Percentiles rank a stretch among this genome's conserved stretches.
Evolutionary conservation across 164 flowering plant species (phyloP).

Genomic region (Platanus orientalis): DNA sequence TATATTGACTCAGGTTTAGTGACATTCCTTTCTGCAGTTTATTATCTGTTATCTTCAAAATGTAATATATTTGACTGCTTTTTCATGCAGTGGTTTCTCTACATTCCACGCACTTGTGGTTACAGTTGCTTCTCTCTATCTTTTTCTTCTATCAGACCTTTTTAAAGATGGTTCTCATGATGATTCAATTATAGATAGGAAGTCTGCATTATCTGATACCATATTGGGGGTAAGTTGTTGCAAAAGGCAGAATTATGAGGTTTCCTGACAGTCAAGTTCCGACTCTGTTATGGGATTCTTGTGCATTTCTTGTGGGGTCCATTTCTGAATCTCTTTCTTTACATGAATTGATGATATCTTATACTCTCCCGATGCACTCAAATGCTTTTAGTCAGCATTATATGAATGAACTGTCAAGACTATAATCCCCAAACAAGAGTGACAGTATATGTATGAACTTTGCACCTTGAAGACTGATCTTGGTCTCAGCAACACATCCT

Average conservation of each 20-base stretch:
- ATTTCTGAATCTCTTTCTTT: background rate
- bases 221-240: slow-evolving; percentile 49
- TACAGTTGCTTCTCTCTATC: slow-evolving; percentile 51
- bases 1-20: background rate
- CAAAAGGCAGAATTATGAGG: background rate
- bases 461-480: too few relatives aligned
- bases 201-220: slow-evolving; percentile 43
- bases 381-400: too few relatives aligned
- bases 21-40: background rate
- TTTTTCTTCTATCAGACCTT: slow-evolving; percentile 45
- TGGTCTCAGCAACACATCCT: too few relatives aligned
- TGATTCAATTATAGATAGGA: slow-evolving; percentile 30
- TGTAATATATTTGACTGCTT: background rate
- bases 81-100: slow-evolving; percentile 57
- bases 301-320: background rate
- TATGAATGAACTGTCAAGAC: too few relatives aligned
- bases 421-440: too few relatives aligned
- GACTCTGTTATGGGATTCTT: background rate
- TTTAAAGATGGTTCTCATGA: slow-evolving; percentile 34
- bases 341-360: too few relatives aligned
- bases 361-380: too few relatives aligned
- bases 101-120: slow-evolving; percentile 62
- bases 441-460: too few relatives aligned
- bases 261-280: background rate
- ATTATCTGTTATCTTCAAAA: background rate